These are phyloP conservation scores for Avena insularis DNA, from an alignment of 176 grass and related monocot genomes.

Conservation along the genomic window DNA sequence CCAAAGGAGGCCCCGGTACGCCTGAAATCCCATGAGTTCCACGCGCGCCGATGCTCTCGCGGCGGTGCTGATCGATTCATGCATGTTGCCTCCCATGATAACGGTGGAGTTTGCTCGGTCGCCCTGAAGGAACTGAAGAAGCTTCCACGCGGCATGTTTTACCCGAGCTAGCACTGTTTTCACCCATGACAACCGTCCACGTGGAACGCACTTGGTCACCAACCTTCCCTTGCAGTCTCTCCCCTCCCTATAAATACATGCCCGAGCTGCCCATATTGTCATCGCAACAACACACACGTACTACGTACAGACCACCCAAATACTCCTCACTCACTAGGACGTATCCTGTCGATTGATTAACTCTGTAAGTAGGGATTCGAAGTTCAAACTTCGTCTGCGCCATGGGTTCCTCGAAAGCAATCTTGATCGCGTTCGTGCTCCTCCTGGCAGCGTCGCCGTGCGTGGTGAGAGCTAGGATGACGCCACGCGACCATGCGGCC, in stretches of 20 bases:
- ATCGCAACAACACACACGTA: not conserved
- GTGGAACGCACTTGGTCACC: not conserved
- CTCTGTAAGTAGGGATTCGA: not conserved
- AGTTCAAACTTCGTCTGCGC: not conserved
- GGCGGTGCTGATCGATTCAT: not conserved
- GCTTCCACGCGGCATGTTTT: slow-evolving; percentile 14
- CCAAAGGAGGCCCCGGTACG: not conserved
- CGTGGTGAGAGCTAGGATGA: slow-evolving; percentile 23
- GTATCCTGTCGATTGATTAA: not conserved
- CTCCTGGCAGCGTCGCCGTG: not conserved
- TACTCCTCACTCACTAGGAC: not conserved
- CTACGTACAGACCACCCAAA: not conserved
- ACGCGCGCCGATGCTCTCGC: not conserved
- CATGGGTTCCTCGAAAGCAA: slow-evolving; percentile 39
- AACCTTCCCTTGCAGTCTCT: not conserved
- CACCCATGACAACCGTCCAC: not conserved
- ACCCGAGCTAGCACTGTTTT: not conserved
- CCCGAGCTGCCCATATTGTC: not conserved
- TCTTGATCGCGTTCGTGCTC: not conserved
- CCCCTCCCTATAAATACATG: slow-evolving; percentile 37
- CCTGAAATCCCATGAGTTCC: not conserved
- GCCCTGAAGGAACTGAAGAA: not conserved
- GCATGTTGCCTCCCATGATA: not conserved
- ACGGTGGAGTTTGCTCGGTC: not conserved
- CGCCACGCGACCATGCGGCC: not conserved